These are phyloP conservation scores for Citrus mangshanensis DNA, from an alignment of 345 rosid species.

Conservation along the genomic window DNA sequence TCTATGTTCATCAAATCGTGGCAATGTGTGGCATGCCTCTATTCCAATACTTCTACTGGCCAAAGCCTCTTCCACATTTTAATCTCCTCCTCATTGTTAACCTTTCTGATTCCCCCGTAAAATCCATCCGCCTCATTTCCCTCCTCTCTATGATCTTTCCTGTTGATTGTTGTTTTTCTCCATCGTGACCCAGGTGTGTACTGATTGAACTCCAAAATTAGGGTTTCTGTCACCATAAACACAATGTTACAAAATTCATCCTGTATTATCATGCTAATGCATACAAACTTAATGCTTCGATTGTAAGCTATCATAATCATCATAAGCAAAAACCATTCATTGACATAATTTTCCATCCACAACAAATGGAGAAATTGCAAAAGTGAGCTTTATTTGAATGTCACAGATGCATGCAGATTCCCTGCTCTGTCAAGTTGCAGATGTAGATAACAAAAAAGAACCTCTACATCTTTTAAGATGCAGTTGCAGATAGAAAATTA, in stretches of 20 bases:
- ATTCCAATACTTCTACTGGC: slow-evolving; percentile 63
- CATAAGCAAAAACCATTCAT: background rate
- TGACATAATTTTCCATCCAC: background rate
- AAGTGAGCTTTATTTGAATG: background rate
- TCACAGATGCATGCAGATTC: background rate
- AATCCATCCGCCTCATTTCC: slow-evolving; percentile 86
- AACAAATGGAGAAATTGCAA: background rate
- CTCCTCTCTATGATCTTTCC: slow-evolving; percentile 73
- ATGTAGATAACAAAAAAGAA: slow-evolving; percentile 11
- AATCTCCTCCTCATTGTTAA: slow-evolving; percentile 53
- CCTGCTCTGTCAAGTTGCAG: slow-evolving; percentile 16
- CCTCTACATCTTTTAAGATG: background rate
- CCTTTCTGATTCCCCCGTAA: slow-evolving; percentile 84
- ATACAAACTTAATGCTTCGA: background rate
- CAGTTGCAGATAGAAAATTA: slow-evolving; percentile 1
- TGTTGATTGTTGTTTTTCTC: slow-evolving; percentile 51
- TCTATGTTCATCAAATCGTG: background rate
- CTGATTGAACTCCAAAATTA: slow-evolving; percentile 67
- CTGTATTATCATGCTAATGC: background rate
- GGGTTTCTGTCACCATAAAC: slow-evolving; percentile 44
- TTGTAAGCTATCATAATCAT: background rate
- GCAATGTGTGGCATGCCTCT: slow-evolving; percentile 13
- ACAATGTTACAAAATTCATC: slow-evolving; percentile 13
- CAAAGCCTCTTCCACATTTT: slow-evolving; percentile 65
- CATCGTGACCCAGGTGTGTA: slow-evolving; percentile 72